These are phyloP conservation scores for Leccinum broughii DNA, from an alignment of 768 basidiomycete genomes.

Conservation along the genomic window DNA sequence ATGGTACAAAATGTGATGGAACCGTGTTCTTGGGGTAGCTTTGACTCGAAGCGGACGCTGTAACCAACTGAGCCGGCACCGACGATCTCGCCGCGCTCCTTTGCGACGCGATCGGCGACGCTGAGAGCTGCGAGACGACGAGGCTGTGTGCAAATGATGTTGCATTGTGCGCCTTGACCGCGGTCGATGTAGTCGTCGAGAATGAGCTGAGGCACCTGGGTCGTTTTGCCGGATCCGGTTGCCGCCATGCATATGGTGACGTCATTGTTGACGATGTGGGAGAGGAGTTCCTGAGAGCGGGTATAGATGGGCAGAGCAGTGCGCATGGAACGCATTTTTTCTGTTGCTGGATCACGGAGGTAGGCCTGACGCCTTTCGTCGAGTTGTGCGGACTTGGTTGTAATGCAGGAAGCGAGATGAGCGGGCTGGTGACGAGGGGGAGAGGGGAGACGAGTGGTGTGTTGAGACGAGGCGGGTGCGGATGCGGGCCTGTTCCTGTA, in stretches of 20 bases:
- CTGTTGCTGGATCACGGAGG: conserved; percentile 55
- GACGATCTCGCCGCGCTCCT: conserved; percentile 74
- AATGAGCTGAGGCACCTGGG: conserved; percentile 91
- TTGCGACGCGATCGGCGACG: conserved; percentile 88
- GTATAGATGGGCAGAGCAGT: conserved; percentile 73
- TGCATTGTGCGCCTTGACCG: conserved; percentile 82
- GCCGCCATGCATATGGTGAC: conserved; percentile 89
- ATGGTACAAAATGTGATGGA: conserved; percentile 92
- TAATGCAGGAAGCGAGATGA: conserved; percentile 25
- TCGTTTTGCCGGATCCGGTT: conserved; percentile 93
- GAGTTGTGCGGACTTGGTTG: conserved; percentile 61
- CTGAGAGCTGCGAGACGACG: conserved; percentile 89
- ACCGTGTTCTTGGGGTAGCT: conserved; percentile 75
- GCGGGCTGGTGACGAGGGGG: conserved; percentile 32
- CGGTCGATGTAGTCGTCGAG: conserved; percentile 78
- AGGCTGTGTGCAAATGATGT: conserved; percentile 92
- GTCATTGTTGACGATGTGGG: conserved; percentile 71
- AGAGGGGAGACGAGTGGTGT: conserved; percentile 8
- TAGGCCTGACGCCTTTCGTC: conserved; percentile 56
- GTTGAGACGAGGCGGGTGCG: conserved; percentile 27
- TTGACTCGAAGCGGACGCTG: conserved; percentile 88
- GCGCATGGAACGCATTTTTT: conserved; percentile 67
- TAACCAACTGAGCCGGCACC: conserved; percentile 79
- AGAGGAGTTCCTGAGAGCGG: conserved; percentile 63
- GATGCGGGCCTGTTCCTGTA: conserved; percentile 61